Base-by-base conservation (phyloP, 2,329 filamentous ascomycete species). In the Colletotrichum caudatum region DNA sequence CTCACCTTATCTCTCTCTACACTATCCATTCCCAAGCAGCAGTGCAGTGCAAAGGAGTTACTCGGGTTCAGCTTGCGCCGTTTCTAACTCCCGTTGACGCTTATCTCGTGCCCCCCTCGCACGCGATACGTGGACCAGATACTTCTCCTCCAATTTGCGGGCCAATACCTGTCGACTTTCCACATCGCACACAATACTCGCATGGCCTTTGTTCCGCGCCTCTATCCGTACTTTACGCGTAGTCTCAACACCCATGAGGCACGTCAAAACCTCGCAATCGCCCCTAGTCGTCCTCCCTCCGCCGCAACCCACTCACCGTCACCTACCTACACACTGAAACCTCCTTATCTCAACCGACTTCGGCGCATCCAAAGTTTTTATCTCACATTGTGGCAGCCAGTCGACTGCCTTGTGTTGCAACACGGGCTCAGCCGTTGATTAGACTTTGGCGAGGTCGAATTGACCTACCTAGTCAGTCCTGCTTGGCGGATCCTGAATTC, bases 181-280 rank as follows among this genome's bases (percentile, higher is more conserved):
- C 48, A 58, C 59, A 51, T 71, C 23, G 23, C 46, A 60, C 59
- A 54, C 69, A 63, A 63, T 48, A 11, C 33, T 64, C 59, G 59
- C 59, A 59, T 69, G 65, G 62, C 26, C 44, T 63, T 59, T 64
- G 54, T 71, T 59, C 58, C 53, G 54, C 35, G 57, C 57, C 68
- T 53, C 61, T 37, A 33, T 33, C 33, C 33, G 33, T 33, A 8
- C 33, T 44, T 37, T 50, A 44, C 41, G 48, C 41, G 56, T 58
- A 62, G 58, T 37, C 69, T 48, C 26, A 39, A 46, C 60, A 37
- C 46, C 64, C 65, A 41, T 60, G 59, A 23, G 53, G 62, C 69
- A 69, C 69, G 53, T 63, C 69, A 59, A 57, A 68, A 48, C 44
- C 64, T 71, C 69, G 64, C 65, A 63, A 64, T 71, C 65, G 48